Base-by-base conservation (phyloP, 257 asterid species). In the Rubia yunnanensis region DNA sequence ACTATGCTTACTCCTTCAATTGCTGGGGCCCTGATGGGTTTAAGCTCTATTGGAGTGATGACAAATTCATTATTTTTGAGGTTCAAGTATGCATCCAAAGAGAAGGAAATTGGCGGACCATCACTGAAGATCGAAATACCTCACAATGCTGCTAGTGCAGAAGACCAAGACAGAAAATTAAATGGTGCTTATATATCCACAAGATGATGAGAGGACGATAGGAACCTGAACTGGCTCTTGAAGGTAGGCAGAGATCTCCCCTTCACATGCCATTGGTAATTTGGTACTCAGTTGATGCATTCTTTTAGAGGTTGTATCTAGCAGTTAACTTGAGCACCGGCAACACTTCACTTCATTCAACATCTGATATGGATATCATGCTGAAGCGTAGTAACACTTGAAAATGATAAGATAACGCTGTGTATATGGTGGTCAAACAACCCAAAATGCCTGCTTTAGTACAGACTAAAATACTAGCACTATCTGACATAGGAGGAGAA, bases 11-110 rank as follows among this genome's bases (percentile, higher is more conserved):
- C 99, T 48, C 99, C 99, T 63, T 94, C 99, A 44, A 83, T 94
- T 58, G 97, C 99, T 2, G 99, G 99, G 60, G 99, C 94, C 52
- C 89, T 92, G 50, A 92, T 92, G 99, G 99, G 99, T 54, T 78
- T 94, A 74, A 94, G 99, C 82, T 94, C 97, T 27, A 80, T 94
- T 39, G 99, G 97, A 20, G 99, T 94, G 53, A 86, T 88, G 96
- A 66, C 92, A 52, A 94, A 94, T 82, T 94, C 99, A 1, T 80
- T 94, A 65, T 83, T 90, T 44, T 79, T 94, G 70, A 79, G 95
- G 77, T 66, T 88, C 39, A 94, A 84, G 81, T 85, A 82, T 70
- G 60, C 73, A 36, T 67, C 95, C 5, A 67, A 39, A 55, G 74
- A 83, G 60, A 73, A 70, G 64, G 82, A 83, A 66, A 48, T 69